These are phyloP conservation scores for Suhomyces emberorum DNA, from an alignment of 805 yeast genomes.

Conservation along the genomic window DNA sequence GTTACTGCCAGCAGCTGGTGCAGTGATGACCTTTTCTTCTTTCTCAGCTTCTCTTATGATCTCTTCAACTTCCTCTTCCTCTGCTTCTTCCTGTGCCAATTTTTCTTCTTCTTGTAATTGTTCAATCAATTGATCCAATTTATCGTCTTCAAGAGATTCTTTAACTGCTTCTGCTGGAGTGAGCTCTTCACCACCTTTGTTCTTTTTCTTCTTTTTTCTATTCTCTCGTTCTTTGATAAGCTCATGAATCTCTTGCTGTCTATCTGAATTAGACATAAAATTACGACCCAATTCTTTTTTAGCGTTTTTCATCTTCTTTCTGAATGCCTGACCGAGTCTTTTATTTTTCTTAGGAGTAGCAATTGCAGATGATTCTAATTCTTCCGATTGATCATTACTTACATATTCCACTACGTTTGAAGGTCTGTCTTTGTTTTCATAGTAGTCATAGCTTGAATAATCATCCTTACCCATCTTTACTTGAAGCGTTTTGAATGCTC, in stretches of 20 bases:
- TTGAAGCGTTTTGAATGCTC: conserved; percentile 27
- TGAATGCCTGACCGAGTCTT: conserved; percentile 9
- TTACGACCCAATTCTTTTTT: conserved; percentile 22
- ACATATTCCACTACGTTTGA: conserved; percentile 14
- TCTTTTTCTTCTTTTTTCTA: conserved; percentile 5
- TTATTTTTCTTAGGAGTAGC: conserved; percentile 10
- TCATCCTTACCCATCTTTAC: conserved; percentile 29
- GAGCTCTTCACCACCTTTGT: conserved; percentile 3
- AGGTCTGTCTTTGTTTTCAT: conserved; percentile 16
- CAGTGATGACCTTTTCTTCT: conserved; percentile 2
- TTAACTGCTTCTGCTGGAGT: conserved; percentile 5
- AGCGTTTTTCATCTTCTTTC: conserved; percentile 19
- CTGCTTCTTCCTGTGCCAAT: conserved; percentile 6
- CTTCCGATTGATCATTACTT: conserved; percentile 14
- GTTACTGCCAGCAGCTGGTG: conserved; percentile 1
- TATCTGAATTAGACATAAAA: conserved; percentile 10
- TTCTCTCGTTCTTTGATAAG: conserved; percentile 4
- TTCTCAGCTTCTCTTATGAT: conserved; percentile 2
- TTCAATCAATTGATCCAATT: conserved; percentile 3
- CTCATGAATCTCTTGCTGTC: conserved; percentile 7
- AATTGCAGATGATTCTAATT: conserved; percentile 7
- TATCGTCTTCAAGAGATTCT: neutral
- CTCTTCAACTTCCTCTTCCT: neutral
- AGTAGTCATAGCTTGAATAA: conserved; percentile 35
- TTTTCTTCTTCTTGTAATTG: conserved; percentile 2